phyloP scores from a whole-genome alignment of 2,329 filamentous ascomycete species.

The Aspergillus unguis region DNA sequence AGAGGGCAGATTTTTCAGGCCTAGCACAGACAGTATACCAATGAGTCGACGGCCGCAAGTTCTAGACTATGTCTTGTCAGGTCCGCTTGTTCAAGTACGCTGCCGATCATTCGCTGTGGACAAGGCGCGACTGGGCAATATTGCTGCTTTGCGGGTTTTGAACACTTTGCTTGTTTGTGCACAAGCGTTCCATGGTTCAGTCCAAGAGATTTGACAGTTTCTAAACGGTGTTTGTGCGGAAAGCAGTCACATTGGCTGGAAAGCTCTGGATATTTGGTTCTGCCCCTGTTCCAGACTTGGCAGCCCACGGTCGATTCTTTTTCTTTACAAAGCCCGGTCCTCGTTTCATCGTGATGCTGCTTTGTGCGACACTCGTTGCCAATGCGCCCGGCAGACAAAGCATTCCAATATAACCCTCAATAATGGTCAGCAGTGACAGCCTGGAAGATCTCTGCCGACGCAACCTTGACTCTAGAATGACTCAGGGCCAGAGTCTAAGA shows the following conservation, averaged over 20 bases:
- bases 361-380: background rate
- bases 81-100: background rate
- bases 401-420: background rate
- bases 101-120: background rate
- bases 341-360: background rate
- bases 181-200: background rate
- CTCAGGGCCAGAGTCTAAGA: background rate
- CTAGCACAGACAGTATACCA: too few species aligned
- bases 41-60: background rate
- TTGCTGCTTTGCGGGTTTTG: background rate
- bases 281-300: conserved; percentile 3
- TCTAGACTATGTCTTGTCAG: background rate
- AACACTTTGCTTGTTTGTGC: background rate
- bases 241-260: conserved; percentile 5
- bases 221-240: background rate
- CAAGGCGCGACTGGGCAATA: background rate
- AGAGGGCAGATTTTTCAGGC: background rate
- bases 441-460: background rate
- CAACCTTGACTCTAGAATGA: background rate
- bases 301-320: conserved; percentile 4
- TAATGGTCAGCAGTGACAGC: background rate
- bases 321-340: background rate
- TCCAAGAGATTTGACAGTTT: background rate
- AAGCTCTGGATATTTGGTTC: background rate
- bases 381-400: background rate